A percentile compares a stretch with the other conserved stretches of the same genome.
Conservation (phyloP, 495 filamentous ascomycete species). For the Pyrenula aspistea region DNA sequence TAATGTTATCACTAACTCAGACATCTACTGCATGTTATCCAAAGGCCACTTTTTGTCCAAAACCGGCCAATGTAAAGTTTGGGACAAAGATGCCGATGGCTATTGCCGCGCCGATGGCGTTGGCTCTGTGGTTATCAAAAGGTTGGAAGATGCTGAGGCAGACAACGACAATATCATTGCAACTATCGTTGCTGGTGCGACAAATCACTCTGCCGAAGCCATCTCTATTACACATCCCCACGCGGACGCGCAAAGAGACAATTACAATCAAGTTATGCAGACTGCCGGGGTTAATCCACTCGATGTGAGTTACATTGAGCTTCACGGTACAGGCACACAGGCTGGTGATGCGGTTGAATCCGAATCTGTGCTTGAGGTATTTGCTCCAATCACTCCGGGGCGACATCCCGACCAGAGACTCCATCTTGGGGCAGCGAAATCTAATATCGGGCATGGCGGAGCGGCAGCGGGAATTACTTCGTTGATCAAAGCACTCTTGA, state of each 20-base stretch:
- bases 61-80: slow-evolving; percentile 54
- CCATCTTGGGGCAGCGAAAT: slow-evolving; percentile 59
- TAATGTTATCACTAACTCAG: slow-evolving; percentile 55
- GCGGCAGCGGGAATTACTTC: slow-evolving; percentile 17
- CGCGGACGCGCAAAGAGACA: slow-evolving; percentile 30
- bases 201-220: slow-evolving; percentile 35
- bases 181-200: slow-evolving; percentile 22
- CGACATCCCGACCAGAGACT: slow-evolving; percentile 43
- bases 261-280: slow-evolving; percentile 29
- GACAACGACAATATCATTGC: slow-evolving; percentile 34
- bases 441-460: slow-evolving; percentile 27
- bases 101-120: slow-evolving; percentile 50
- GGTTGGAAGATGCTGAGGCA: slow-evolving; percentile 30
- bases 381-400: slow-evolving; percentile 7
- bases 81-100: slow-evolving; percentile 56
- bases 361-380: slow-evolving; percentile 15
- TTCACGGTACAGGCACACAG: slow-evolving; percentile 35
- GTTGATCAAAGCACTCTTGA: slow-evolving; percentile 24
- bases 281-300: slow-evolving; percentile 32
- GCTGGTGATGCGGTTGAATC: slow-evolving; percentile 25
- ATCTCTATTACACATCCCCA: slow-evolving; percentile 33
- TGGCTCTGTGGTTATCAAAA: slow-evolving; percentile 30
- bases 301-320: slow-evolving; percentile 39
- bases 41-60: slow-evolving; percentile 61
- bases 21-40: slow-evolving; percentile 57